Base-by-base conservation (phyloP, 2,329 filamentous ascomycete species). In the Diaporthe velutina region DNA sequence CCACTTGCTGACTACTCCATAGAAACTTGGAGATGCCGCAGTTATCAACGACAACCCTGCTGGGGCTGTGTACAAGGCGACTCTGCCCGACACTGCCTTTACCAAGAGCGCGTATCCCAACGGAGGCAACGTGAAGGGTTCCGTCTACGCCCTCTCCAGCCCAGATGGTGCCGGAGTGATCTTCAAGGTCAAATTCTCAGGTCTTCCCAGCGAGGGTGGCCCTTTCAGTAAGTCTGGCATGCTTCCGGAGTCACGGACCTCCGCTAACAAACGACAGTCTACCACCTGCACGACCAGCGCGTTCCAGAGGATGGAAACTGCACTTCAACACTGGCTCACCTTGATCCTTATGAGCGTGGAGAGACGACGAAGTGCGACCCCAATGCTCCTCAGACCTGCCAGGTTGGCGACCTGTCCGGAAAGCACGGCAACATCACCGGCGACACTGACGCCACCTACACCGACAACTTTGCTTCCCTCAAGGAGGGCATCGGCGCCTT, bases 331-430 rank as follows among this genome's bases (percentile, higher is more conserved):
- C 85, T 90, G 5, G 90, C 86, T 2, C 94, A 96, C 80, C 88
- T 95, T 17, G 93, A 96, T 80, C 94, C 94, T 25, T 94, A 88
- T 82, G 81, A 87, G 67, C 92, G 93, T 68, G 91, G 90, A 77
- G 90, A 95, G 80, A 83, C 83, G 2, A 86, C 91, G 6, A 79
- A 88, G 7, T 96, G 94, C 84, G 86, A 95, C 79, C 50, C 84
- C 15, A 78, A 81, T 13, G 80, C 84, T 9, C 92, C 92, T 10
- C 83, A 89, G 76, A 91, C 90, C 13, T 97, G 94, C 85, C 91
- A 96, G 83, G 90, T 94, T 15, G 94, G 94, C 77, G 94, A 96
- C 81, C 86, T 95, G 73, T 90, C 90, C 78, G 94, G 94, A 80
- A 96, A 96, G 85, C 86, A 93, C 79, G 93, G 93, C 76, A 87